Base-by-base conservation (phyloP, 2,329 filamentous ascomycete species). In the Drechslera avenae region DNA sequence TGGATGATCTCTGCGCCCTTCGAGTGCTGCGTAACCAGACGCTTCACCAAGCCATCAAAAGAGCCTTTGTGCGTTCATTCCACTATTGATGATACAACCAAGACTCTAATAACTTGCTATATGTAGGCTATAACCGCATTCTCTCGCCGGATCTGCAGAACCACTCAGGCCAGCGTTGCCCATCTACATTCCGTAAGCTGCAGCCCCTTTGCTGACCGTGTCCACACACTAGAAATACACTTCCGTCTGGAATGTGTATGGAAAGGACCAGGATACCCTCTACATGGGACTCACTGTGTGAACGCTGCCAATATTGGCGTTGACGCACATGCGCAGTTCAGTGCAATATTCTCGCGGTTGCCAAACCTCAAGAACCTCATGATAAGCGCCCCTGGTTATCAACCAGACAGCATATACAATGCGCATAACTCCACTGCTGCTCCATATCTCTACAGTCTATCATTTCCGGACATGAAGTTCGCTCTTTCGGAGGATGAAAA, bases 1-100 rank as follows among this genome's bases (percentile, higher is more conserved):
- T 31, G 2, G 1, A 23, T 18, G 16, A 52, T 9, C 10, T 55
- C 7, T 37, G 37, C 30, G 28, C 17, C n/a, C 33, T 55, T 35
- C 48, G 41, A n/a, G 10, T 3, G 4, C 13, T 52, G 5, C 12
- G 14, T 13, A 52, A 41, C 39, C 28, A 36, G 16, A 32, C 4
- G 7, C 39, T 55, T 23, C 13, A n/a, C 4, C 13, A 41, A 14
- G 44, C 21, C 13, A 49, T 49, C 10, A 45, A 55, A 12, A 17
- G 39, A 17, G 18, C 12, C 18, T 52, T 46, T 37, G 49, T 55
- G 40, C 41, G 31, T 39, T 30, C 3, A 26, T 5, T 7, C 17
- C 8, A 9, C 26, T 13, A 12, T 12, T 2, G 9, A 12, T 28
- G 4, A 12, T 12, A 10, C 4, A 14, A 19, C 26, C 4, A 5